Conservation (phyloP, 306 rosid genomes). For the Cyclanthera cordifolia region DNA sequence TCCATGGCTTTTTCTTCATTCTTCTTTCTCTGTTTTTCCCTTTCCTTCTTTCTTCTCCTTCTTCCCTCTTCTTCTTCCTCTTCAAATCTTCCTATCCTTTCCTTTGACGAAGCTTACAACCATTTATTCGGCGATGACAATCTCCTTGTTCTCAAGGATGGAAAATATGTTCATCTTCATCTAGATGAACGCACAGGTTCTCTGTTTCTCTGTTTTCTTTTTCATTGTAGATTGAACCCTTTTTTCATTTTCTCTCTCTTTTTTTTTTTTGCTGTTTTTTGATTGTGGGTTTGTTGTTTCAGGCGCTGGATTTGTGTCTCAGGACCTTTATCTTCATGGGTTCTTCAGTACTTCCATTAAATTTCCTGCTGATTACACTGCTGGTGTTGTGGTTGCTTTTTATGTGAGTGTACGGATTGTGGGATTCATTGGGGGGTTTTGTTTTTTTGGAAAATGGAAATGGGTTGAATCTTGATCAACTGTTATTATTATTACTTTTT, state of each 20-base stretch:
- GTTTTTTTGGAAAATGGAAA: background rate
- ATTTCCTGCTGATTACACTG: conserved; percentile 61
- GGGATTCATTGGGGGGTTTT: background rate
- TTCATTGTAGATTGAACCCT: background rate
- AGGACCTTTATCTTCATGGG: conserved; percentile 58
- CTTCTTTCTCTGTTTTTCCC: conserved; percentile 13
- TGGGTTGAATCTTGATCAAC: background rate
- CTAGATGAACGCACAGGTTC: conserved; percentile 78
- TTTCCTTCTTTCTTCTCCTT: conserved; percentile 2
- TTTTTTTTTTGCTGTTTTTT: background rate
- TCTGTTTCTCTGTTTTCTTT: background rate
- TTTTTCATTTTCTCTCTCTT: background rate
- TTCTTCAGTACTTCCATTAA: conserved; percentile 57
- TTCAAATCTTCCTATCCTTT: conserved; percentile 34
- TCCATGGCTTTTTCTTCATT: conserved; percentile 28
- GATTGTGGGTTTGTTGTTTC: background rate
- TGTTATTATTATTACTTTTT: too few relatives aligned
- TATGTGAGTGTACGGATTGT: conserved; percentile 47
- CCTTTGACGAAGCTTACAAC: conserved; percentile 76
- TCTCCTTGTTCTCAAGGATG: conserved; percentile 51
- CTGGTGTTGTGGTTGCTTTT: conserved; percentile 88
- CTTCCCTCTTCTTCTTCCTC: conserved; percentile 29
- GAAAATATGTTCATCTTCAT: conserved; percentile 67
- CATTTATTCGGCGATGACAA: conserved; percentile 79
- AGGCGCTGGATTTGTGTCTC: conserved; percentile 71